phyloP scores from a whole-genome alignment of 306 rosid genomes.

The Lotus japonicus region DNA sequence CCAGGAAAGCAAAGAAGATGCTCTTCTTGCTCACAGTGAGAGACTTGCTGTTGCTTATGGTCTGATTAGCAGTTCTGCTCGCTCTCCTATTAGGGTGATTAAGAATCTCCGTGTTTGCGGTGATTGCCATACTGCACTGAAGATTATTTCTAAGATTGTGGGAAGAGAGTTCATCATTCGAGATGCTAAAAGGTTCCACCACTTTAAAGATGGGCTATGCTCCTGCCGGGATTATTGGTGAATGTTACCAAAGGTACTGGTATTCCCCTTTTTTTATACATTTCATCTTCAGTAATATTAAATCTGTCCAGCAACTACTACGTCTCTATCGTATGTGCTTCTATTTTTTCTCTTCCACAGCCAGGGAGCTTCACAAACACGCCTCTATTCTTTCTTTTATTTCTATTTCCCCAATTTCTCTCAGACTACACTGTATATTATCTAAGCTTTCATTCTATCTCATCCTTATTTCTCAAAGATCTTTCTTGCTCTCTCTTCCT shows the following conservation, averaged over 20 bases:
- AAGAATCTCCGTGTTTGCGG: slow-evolving; percentile 75
- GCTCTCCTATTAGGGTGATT: slow-evolving; percentile 63
- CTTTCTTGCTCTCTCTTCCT: no score
- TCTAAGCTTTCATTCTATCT: no score
- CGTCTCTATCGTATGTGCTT: no score
- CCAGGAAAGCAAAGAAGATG: slow-evolving; percentile 79
- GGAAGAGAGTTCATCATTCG: slow-evolving; percentile 39
- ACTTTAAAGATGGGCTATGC: slow-evolving; percentile 38
- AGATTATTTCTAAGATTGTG: slow-evolving; percentile 45
- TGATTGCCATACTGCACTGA: slow-evolving; percentile 40
- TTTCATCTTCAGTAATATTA: no score
- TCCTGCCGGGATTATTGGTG: slow-evolving; percentile 51
- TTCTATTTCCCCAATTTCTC: no score
- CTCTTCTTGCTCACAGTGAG: slow-evolving; percentile 78
- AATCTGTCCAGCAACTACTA: no score
- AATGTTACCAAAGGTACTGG: slow-evolving; percentile 26
- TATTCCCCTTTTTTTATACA: neutral
- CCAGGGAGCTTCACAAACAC: no score
- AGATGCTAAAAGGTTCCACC: slow-evolving; percentile 47
- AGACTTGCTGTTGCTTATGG: slow-evolving; percentile 69
- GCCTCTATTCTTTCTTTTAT: no score
- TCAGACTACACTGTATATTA: no score
- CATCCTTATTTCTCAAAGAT: no score
- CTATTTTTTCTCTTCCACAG: no score
- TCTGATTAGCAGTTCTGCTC: slow-evolving; percentile 54